Evolutionary conservation across 2,329 filamentous ascomycete genomes (phyloP), one percentile per base, ranked within the genome.

Genomic region (Fusarium equiseti): DNA sequence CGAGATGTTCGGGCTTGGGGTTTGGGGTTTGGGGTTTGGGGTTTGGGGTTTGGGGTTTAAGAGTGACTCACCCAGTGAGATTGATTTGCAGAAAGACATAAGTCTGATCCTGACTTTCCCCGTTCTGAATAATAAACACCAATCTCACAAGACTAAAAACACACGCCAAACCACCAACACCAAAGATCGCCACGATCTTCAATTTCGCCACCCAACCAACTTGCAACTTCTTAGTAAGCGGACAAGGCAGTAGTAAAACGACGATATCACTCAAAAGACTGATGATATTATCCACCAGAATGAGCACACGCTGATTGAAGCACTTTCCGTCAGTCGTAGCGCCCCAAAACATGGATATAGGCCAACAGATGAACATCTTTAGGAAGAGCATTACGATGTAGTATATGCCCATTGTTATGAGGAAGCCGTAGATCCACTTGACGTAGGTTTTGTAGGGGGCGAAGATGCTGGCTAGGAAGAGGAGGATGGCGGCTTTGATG

Each of bases 1-100:
- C 1, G 8, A 4, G 1, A 3, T 3, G 5, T 3, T 3, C 2
- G 32, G 8, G n/a, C 0, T 31, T 16, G 12, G 8, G 13, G 22
- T 5, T 35, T 0, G 32, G 15, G 26, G 3, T n/a, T 31, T 16
- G 12, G 8, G 13, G 22, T 5, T 35, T 0, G 32, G 32, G 8
- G n/a, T 0, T 31, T 16, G 12, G 8, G 13, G 22, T 5, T 35
- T 0, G 32, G 15, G 26, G 3, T n/a, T n/a, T n/a, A 3, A 0
- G 0, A 8, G 12, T 11, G 8, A 63, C 66, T 48, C 8, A 67
- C 66, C 66, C 66, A 5, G 66, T 70, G 0, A 70, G 40, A 2
- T 70, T 70, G 51, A 70, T 70, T 61, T 70, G 66, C 2, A 70
- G 38, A 50, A 70, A 70, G 8, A 45, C 43, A 5, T 70, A 70